Evolutionary conservation across 2,329 filamentous ascomycete species (phyloP), one percentile per base, ranked within the genome.

Genomic region (Chaetomiaceae sp.): DNA sequence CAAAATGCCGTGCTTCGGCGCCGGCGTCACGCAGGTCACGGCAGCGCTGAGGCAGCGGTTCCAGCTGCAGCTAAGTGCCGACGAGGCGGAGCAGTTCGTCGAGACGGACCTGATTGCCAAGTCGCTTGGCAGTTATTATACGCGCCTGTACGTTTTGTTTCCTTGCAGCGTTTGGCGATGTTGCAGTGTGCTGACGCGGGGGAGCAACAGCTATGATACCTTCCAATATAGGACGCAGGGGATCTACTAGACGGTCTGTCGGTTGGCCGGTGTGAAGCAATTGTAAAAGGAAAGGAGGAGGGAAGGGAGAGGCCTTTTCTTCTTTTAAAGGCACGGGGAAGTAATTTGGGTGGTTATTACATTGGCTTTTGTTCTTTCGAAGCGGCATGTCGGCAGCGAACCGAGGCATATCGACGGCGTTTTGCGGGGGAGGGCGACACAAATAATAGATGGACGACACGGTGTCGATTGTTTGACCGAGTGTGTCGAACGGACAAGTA

Each of bases 171-270:
- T n/a, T n/a, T n/a, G n/a, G n/a, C n/a, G n/a, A n/a, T n/a, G n/a
- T n/a, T n/a, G n/a, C n/a, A 14, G 11, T 14, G 14, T 56, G 20
- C 38, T 56, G 36, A 62, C 27, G 1, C 6, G 36, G 45, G 32
- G 13, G 3, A 37, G 46, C 11, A 21, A 13, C 25, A 89, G 86
- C 71, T 90, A 90, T 65, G 87, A 90, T 71, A 89, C 87, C 57
- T 92, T 90, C 74, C 88, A 92, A 74, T 92, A 92, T 72, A 82
- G 89, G 65, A 91, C 89, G 32, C 88, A 92, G 71, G 89, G 88
- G 61, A 92, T 92, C 71, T 92, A 92, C 71, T 92, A 80, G 56
- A 49, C 18, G 38, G 46, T n/a, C n/a, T n/a, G n/a, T n/a, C n/a
- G n/a, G n/a, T n/a, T n/a, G n/a, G n/a, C n/a, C n/a, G n/a, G n/a